These are phyloP conservation scores for Halophytophthora batemanensis DNA, from an alignment of 352 stramenopile species.

Conservation along the genomic window DNA sequence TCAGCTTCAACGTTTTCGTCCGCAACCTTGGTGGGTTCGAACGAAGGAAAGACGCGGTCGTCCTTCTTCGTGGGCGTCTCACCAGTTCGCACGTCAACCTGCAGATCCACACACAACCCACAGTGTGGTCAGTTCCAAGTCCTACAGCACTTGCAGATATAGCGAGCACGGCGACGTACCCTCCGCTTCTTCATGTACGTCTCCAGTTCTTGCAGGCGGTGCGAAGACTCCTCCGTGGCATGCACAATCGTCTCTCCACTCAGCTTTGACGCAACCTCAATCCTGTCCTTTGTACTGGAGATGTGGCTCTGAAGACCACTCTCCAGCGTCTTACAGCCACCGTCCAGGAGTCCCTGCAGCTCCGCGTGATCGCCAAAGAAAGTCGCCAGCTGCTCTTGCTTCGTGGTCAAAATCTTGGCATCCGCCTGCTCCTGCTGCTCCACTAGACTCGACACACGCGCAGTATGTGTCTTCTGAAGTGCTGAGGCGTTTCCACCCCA, in stretches of 20 bases:
- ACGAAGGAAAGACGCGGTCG: slow-evolving; percentile 30
- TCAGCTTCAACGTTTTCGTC: slow-evolving; percentile 1
- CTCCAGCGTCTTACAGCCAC: slow-evolving; percentile 25
- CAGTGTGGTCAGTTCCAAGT: neutral
- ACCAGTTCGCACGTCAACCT: slow-evolving; percentile 39
- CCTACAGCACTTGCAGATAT: neutral
- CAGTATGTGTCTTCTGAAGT: slow-evolving; percentile 11
- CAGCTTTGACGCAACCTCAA: slow-evolving; percentile 23
- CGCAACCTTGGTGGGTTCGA: slow-evolving; percentile 35
- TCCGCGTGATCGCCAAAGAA: slow-evolving; percentile 32
- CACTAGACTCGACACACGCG: slow-evolving; percentile 15
- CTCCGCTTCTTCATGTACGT: slow-evolving; percentile 51
- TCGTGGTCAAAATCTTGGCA: slow-evolving; percentile 12
- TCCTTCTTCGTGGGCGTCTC: slow-evolving; percentile 44
- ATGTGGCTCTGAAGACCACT: slow-evolving; percentile 29
- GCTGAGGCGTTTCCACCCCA: slow-evolving; percentile 16
- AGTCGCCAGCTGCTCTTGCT: slow-evolving; percentile 15
- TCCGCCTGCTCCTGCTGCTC: slow-evolving; percentile 23
- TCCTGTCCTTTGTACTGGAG: slow-evolving; percentile 24
- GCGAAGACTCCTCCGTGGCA: slow-evolving; percentile 21
- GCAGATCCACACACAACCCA: neutral
- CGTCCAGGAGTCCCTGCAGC: slow-evolving; percentile 22
- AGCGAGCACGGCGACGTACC: slow-evolving; percentile 16
- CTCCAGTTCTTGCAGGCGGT: slow-evolving; percentile 35
- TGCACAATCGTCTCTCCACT: slow-evolving; percentile 25